Evolutionary conservation across 1,284 basidiomycete species (phyloP), one percentile per base, ranked within the genome.

Genomic region (Microbotryum lychnidis-dioicae): DNA sequence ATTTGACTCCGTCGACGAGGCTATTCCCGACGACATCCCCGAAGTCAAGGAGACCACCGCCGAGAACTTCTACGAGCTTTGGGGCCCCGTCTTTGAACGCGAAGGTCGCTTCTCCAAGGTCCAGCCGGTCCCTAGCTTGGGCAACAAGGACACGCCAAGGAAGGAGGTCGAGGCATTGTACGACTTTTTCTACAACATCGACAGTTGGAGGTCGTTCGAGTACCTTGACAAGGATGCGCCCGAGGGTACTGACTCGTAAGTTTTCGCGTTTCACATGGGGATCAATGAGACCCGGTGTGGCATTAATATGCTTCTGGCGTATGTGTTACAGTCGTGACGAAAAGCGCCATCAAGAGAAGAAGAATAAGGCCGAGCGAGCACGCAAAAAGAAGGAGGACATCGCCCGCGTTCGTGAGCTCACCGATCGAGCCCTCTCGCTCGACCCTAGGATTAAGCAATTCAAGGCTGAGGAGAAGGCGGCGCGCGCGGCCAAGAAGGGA

Each of bases 111-210:
- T 98, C 82, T 93, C 89, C 72, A 87, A 86, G 72, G 81, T 77
- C 61, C 84, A 87, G 72, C 90, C 92, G n/a, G 91, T 93, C 6
- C 91, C 91, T 16, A 76, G 80, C 67, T 81, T 97, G 25, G 93
- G 94, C 23, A 77, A 79, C 50, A 78, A 81, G 64, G 82, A 88
- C 64, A 84, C 87, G 27, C 75, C 83, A 64, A 93, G 94, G 77
- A 83, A 84, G 63, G 82, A 84, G 63, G 93, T 97, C 65, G 89
- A 97, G 76, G 82, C 79, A 21, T 97, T 98, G 80, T 98, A 97
- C 81, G 88, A 97, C 78, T 97, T 94, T 77, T 98, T 91, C 89
- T 97, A 97, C 82, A 96, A 96, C 82, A 97, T 98, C 77, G 93
- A 97, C 77, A 90, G 87, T 73, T 98, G 96, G 96, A 81, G 96